Evolutionary conservation across 225 moss, liverwort and hornwort genomes (phyloP).

Genomic region (Straminergon stramineum): DNA sequence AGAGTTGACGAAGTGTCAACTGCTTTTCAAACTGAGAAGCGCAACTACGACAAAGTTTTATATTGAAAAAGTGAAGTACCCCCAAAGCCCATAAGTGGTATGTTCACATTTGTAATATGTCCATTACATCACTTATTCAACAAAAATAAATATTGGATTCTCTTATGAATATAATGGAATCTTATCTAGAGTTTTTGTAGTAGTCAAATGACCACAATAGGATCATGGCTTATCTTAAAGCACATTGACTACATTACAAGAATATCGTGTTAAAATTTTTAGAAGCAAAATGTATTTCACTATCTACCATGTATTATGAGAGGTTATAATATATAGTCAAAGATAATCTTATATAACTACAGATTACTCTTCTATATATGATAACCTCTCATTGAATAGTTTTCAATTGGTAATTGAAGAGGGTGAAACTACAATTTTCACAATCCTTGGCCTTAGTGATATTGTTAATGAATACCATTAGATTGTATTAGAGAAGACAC

Average conservation of each 20-base stretch:
- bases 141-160: background rate
- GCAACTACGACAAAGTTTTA: background rate
- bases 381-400: background rate
- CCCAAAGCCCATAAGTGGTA: background rate
- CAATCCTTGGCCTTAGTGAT: background rate
- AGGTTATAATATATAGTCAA: accelerated
- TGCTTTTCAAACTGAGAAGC: background rate
- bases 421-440: background rate
- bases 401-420: background rate
- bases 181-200: background rate
- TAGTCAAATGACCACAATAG: background rate
- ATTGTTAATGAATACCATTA: background rate
- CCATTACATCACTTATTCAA: background rate
- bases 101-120: background rate
- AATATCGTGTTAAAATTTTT: accelerated
- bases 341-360: no score
- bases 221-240: accelerated
- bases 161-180: background rate
- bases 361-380: background rate
- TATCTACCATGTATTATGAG: background rate
- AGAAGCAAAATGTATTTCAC: background rate
- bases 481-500: background rate
- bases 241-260: background rate
- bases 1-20: background rate
- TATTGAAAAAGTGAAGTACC: background rate